Evolutionary conservation across 2,329 filamentous ascomycete species (phyloP), one percentile per base, ranked within the genome.

Genomic region (Neoarthrinium moseri): DNA sequence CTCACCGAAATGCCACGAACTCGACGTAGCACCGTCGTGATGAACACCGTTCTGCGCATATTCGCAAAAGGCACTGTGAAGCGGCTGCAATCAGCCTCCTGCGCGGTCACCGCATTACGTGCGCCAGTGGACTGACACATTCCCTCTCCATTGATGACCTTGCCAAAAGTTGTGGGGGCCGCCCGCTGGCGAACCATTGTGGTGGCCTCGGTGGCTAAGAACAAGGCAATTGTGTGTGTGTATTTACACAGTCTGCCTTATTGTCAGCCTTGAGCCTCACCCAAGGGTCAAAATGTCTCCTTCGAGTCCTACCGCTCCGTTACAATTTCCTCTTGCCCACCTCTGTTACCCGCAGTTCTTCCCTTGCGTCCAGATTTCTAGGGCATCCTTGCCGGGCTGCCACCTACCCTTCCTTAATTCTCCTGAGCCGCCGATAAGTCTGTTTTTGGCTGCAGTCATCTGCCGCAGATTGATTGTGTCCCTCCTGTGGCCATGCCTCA

Each of bases 201-300:
- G n/a, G n/a, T n/a, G n/a, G n/a, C n/a, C n/a, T n/a, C n/a, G n/a
- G 39, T n/a, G n/a, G 12, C 29, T 8, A 33, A 12, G 36, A 44
- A 44, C 17, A 44, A 44, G 41, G 41, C 41, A 44, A 44, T 34
- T 17, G 23, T 22, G 6, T 26, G 26, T 12, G 41, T 6, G 36
- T n/a, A 21, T 23, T 39, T 13, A 27, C 21, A 6, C 20, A 45
- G 47, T 56, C 51, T 56, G 58, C 56, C 59, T 56, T 26, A 35
- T 53, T 43, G 59, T 58, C 55, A 60, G 58, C 60, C 57, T 61
- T 54, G 53, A 55, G 37, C 21, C 37, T 33, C 36, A 29, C 4
- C 17, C 29, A n/a, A 6, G 13, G 20, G 12, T 30, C 33, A 24
- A 20, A 23, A 38, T 29, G 22, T 23, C 24, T n/a, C 24, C 26